These are phyloP conservation scores for Ambrosia hybrid DNA, from an alignment of 140 eudicot genomes.

Conservation along the genomic window DNA sequence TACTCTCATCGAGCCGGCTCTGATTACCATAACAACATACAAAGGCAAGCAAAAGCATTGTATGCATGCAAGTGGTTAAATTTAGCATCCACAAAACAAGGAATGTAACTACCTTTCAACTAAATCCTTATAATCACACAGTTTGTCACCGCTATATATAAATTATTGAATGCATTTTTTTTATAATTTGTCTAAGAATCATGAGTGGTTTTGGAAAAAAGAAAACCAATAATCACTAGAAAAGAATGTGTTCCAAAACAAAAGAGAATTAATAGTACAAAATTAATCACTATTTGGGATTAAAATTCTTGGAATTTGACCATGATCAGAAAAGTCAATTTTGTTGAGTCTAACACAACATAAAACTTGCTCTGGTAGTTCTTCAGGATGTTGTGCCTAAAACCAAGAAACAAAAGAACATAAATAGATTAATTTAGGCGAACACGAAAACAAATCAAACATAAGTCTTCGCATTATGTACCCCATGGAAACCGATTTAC, in stretches of 20 bases:
- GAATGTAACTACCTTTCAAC: constrained; percentile 21
- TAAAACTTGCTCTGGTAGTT: constrained; percentile 80
- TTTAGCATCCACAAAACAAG: not conserved
- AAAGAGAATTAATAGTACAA: not conserved
- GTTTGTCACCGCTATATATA: not conserved
- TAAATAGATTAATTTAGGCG: not conserved
- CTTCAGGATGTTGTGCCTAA: constrained; percentile 88
- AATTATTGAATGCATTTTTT: not conserved
- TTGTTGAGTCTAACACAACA: constrained; percentile 75
- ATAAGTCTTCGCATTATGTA: not conserved
- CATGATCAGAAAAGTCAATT: constrained; percentile 68
- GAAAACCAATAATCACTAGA: constrained; percentile 4
- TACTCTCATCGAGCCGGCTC: no score
- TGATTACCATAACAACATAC: no score
- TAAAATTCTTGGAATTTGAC: constrained; percentile 64
- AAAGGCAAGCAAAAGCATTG: constrained; percentile 39
- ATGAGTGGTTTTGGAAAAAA: not conserved
- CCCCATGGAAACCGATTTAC: constrained; percentile 25
- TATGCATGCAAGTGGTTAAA: constrained; percentile 32
- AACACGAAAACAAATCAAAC: not conserved
- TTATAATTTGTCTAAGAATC: not conserved
- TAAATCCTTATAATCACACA: constrained; percentile 19
- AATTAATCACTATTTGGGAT: constrained; percentile 34
- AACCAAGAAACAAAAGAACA: not conserved
- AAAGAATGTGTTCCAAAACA: not conserved